Conservation (phyloP, 1,284 basidiomycete genomes). For the Amylostereum areolatum region DNA sequence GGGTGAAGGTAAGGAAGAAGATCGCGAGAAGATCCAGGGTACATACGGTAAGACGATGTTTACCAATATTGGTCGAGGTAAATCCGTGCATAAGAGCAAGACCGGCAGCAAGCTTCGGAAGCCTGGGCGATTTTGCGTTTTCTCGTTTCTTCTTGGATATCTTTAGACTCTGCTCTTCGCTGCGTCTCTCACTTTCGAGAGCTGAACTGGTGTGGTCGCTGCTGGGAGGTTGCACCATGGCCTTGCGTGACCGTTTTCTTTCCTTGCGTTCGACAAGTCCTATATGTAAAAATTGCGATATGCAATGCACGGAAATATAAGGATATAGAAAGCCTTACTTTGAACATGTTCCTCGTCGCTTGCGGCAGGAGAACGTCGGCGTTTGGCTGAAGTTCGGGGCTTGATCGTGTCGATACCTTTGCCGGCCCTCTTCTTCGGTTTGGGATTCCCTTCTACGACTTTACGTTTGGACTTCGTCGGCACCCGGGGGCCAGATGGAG, state of each 20-base stretch:
- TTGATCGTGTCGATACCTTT: background rate
- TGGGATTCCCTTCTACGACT: too few relatives aligned
- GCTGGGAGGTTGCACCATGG: constrained; percentile 37
- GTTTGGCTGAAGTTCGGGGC: constrained; percentile 1
- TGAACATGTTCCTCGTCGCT: constrained; percentile 22
- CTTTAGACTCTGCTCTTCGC: constrained; percentile 4
- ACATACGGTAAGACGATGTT: constrained; percentile 63
- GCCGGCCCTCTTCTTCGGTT: background rate
- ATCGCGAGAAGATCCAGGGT: background rate
- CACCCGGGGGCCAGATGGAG: background rate
- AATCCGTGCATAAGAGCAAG: constrained; percentile 74
- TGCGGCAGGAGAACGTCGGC: constrained; percentile 7
- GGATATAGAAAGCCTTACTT: constrained; percentile 17
- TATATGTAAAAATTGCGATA: constrained; percentile 19
- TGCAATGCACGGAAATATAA: background rate
- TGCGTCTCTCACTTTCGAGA: constrained; percentile 4
- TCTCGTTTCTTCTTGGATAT: constrained; percentile 11
- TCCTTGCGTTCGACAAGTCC: constrained; percentile 52
- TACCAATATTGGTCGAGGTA: constrained; percentile 61
- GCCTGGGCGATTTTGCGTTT: constrained; percentile 26
- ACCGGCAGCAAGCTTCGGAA: constrained; percentile 32
- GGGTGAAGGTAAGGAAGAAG: background rate
- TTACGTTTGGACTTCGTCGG: too few relatives aligned
- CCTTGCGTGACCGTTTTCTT: constrained; percentile 45
- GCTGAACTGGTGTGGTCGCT: constrained; percentile 3